Evolutionary conservation across 805 yeast species (phyloP).

Genomic region (Metschnikowia cerradonensis): DNA sequence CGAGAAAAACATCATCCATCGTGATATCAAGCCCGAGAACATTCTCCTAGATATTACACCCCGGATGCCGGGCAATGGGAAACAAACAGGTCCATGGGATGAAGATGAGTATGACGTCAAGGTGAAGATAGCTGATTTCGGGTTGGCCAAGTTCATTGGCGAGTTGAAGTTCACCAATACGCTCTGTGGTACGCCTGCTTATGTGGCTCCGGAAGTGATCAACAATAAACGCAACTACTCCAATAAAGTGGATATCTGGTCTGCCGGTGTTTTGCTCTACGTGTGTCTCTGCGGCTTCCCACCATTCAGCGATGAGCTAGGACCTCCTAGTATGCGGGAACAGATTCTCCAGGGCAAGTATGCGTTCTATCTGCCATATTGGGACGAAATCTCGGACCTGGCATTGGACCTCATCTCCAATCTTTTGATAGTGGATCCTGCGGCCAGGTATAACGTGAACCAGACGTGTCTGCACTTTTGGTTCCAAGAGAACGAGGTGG

Average conservation of each 20-base stretch:
- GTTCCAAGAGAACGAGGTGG: constrained; percentile 27
- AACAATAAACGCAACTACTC: constrained; percentile 56
- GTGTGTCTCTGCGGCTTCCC: constrained; percentile 83
- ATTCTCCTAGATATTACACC: constrained; percentile 48
- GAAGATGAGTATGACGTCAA: constrained; percentile 54
- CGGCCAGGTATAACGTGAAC: constrained; percentile 38
- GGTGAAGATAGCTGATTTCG: constrained; percentile 83
- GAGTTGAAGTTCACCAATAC: constrained; percentile 72
- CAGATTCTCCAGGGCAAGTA: constrained; percentile 64
- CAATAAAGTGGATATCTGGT: constrained; percentile 77
- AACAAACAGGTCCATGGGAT: constrained; percentile 54
- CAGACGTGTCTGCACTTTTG: constrained; percentile 42
- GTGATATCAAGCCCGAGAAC: constrained; percentile 46
- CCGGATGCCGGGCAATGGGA: constrained; percentile 24
- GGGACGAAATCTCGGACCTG: constrained; percentile 66
- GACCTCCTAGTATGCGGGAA: constrained; percentile 74
- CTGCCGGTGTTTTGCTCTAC: constrained; percentile 71
- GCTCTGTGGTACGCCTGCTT: constrained; percentile 82
- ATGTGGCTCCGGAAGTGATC: constrained; percentile 78
- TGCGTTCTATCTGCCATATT: constrained; percentile 75
- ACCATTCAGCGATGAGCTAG: constrained; percentile 78
- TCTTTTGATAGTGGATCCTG: constrained; percentile 52
- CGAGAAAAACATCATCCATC: constrained; percentile 38
- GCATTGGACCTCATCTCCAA: constrained; percentile 64
- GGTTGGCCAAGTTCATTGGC: constrained; percentile 66